Conservation (phyloP, 805 yeast species). For the Candida montana region DNA sequence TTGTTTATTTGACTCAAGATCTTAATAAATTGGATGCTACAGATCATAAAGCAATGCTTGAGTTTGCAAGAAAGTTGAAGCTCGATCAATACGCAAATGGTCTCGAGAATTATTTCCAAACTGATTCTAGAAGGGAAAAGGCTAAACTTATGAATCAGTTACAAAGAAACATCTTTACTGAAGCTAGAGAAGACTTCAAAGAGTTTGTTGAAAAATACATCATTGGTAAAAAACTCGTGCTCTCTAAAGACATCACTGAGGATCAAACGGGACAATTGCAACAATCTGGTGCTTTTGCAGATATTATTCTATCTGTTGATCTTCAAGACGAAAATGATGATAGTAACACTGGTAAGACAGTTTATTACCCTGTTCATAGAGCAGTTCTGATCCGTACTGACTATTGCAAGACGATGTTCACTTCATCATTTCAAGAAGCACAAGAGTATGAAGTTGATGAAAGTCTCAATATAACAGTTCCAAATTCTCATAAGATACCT, state of each 20-base stretch:
- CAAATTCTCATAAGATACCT: constrained; percentile 19
- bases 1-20: constrained; percentile 35
- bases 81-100: constrained; percentile 34
- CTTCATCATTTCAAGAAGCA: constrained; percentile 41
- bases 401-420: constrained; percentile 60
- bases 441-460: constrained; percentile 12
- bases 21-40: constrained; percentile 30
- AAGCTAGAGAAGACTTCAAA: constrained; percentile 19
- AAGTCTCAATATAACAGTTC: constrained; percentile 11
- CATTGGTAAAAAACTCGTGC: constrained; percentile 14
- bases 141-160: constrained; percentile 29
- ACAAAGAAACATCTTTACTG: constrained; percentile 16
- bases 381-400: constrained; percentile 56
- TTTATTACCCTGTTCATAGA: constrained; percentile 58
- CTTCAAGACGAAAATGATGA: constrained; percentile 6
- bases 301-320: constrained; percentile 38
- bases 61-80: constrained; percentile 30
- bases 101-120: constrained; percentile 26
- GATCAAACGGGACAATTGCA: constrained; percentile 12
- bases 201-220: constrained; percentile 15
- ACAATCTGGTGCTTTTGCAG: constrained; percentile 34
- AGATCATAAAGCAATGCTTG: constrained; percentile 26
- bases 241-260: constrained; percentile 4
- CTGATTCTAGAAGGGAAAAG: constrained; percentile 26
- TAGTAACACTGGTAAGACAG: constrained; percentile 21